Evolutionary conservation across 257 asterid species (phyloP), one percentile per base, ranked within the genome.

Genomic region (Ligustrum vulgare): DNA sequence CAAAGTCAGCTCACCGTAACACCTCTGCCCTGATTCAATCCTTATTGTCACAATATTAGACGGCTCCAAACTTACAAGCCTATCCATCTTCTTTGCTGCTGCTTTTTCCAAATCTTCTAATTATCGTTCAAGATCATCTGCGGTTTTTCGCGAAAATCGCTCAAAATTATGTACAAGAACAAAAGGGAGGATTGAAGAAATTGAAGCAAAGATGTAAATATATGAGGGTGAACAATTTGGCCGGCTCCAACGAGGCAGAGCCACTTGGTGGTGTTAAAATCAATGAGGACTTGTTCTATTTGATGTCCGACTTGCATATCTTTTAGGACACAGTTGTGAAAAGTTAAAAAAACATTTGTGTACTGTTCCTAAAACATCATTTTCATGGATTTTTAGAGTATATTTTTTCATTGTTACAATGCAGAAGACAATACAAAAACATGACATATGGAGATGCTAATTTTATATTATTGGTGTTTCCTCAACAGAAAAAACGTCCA

Each of bases 251-350:
- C 76, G 23, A 83, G 77, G 85, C 1, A 67, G 80, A 70, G 93
- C 79, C 95, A 89, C 67, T 75, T 87, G 94, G 83, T 69, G 97
- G 87, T 64, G 97, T 77, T 22, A 79, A 82, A 84, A 83, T 78
- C 97, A 81, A 91, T 76, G 93, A 72, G 41, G 95, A 86, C 91
- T 91, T 87, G 91, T 91, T 91, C 97, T 81, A 82, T 87, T 74
- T 13, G 35, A 32, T 81, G 93, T 87, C 91, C 79, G 78, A 78
- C 72, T 75, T 79, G 83, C 2, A 37, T 13, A 41, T 65, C 22
- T 69, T 5, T 18, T 8, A 16, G 32, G 56, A 22, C 1, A 15
- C 33, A 22, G 74, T 75, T 75, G 79, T 39, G 45, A 39, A 39
- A 39, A 8, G 45, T 8, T 39, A 2, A 8, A 37, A 37, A 39